Evolutionary conservation across 1,284 basidiomycete species (phyloP).

Genomic region (Ceratorhiza oryzae-sativae): DNA sequence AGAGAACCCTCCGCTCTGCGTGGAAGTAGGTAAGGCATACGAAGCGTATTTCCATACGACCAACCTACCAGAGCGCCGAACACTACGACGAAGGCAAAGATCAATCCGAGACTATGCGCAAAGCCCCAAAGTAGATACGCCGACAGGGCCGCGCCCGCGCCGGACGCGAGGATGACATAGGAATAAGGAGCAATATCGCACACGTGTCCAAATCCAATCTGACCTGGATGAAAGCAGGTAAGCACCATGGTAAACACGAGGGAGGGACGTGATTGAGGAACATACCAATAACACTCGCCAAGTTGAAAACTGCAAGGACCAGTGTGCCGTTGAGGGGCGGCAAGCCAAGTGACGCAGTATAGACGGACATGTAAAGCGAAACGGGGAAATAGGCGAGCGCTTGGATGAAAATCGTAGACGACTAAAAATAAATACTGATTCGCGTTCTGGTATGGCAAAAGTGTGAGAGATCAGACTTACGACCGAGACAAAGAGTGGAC

Average conservation of each 20-base stretch:
- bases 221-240: conserved; percentile 16
- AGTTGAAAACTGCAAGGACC: conserved; percentile 43
- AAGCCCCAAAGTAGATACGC: conserved; percentile 41
- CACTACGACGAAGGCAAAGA: conserved; percentile 39
- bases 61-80: conserved; percentile 37
- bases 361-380: conserved; percentile 41
- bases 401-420: conserved; percentile 34
- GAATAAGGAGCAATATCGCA: conserved; percentile 39
- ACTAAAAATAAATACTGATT: conserved; percentile 7
- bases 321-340: conserved; percentile 34
- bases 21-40: background rate
- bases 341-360: conserved; percentile 35
- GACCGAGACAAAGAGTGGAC: conserved; percentile 28
- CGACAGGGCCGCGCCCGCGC: conserved; percentile 30
- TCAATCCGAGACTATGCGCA: conserved; percentile 28
- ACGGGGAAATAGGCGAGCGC: conserved; percentile 41
- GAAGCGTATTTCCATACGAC: background rate
- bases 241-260: background rate
- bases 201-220: conserved; percentile 41
- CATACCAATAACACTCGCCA: conserved; percentile 32
- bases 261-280: background rate
- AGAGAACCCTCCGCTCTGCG: conserved; percentile 37
- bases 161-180: conserved; percentile 37
- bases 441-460: background rate
- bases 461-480: conserved; percentile 2